Evolutionary conservation across 2,329 filamentous ascomycete genomes (phyloP), one percentile per base, ranked within the genome.

Genomic region (Penicillium olsonii): DNA sequence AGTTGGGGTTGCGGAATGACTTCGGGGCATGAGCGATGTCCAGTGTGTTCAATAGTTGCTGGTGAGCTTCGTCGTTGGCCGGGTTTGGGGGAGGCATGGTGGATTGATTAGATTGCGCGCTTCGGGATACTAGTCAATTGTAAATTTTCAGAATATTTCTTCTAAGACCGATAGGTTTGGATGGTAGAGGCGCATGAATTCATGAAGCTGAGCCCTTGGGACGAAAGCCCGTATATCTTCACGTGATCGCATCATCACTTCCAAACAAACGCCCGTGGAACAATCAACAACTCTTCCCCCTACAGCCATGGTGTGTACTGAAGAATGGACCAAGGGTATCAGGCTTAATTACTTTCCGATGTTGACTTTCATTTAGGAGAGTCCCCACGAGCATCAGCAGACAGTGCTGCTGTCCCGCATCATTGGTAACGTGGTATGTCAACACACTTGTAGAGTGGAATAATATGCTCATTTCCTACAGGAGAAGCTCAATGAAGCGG

Each of bases 401-500:
- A 95, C 88, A 66, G 80, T 96, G 45, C 81, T 99, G 63, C 83
- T 97, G 38, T 94, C 90, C 18, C 90, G 94, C 54, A 96, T 99
- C 75, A 95, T 96, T 75, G 94, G 87, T 68, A 99, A 99, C 67
- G 92, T 97, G 66, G 92, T 97, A 82, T 68, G 89, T 78, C 41
- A 43, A 17, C 10, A 22, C 12, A 42, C 3, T 12, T 9, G 29
- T 4, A n/a, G 29, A 17, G 24, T 14, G 39, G 7, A 35, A 18
- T 26, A 9, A 7, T 46, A 57, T 38, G 64, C 54, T 55, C 24
- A 27, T 33, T 12, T 37, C 15, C 43, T 15, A 3, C 54, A 97
- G 92, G 94, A 97, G 75, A 99, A 99, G 73, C 81, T 99, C 37
- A 99, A 99, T 63, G 94, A 97, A 73, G 87, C 94, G 2, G 82